Conservation (phyloP, 805 yeast species). For the Dipodascopsis uninucleata region DNA sequence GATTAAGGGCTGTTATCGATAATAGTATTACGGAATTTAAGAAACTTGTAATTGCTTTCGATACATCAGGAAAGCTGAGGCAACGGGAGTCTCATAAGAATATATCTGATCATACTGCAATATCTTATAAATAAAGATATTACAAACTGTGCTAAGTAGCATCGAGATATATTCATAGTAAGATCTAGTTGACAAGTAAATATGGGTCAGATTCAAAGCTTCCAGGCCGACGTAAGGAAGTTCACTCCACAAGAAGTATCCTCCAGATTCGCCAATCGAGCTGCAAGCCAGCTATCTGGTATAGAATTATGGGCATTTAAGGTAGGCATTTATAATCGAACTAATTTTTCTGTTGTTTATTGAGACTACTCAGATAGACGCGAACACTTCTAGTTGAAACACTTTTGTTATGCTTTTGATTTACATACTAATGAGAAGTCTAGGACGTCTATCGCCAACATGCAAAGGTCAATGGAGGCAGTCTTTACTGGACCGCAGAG, state of each 20-base stretch:
- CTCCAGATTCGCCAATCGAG: constrained; percentile 34
- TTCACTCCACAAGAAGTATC: constrained; percentile 32
- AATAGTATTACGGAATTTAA: too few species aligned
- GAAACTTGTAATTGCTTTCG: too few species aligned
- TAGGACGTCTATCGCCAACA: constrained; percentile 31
- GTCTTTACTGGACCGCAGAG: constrained; percentile 23
- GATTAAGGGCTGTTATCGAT: too few species aligned
- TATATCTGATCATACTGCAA: too few species aligned
- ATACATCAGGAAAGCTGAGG: too few species aligned
- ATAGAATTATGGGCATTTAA: constrained; percentile 39
- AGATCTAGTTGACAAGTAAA: neutral
- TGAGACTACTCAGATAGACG: too few species aligned
- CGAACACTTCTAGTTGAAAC: too few species aligned
- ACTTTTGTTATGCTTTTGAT: neutral
- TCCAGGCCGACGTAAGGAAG: constrained; percentile 6
- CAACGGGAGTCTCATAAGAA: too few species aligned
- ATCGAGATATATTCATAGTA: neutral
- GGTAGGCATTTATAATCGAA: too few species aligned
- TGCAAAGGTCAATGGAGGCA: constrained; percentile 27
- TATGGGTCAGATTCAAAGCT: constrained; percentile 25
- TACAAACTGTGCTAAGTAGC: too few species aligned
- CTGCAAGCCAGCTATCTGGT: constrained; percentile 36
- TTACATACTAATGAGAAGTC: constrained; percentile 10
- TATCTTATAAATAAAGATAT: too few species aligned
- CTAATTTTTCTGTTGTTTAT: neutral